Base-by-base conservation (phyloP, 306 rosid genomes). In the Rosa lucieae region DNA sequence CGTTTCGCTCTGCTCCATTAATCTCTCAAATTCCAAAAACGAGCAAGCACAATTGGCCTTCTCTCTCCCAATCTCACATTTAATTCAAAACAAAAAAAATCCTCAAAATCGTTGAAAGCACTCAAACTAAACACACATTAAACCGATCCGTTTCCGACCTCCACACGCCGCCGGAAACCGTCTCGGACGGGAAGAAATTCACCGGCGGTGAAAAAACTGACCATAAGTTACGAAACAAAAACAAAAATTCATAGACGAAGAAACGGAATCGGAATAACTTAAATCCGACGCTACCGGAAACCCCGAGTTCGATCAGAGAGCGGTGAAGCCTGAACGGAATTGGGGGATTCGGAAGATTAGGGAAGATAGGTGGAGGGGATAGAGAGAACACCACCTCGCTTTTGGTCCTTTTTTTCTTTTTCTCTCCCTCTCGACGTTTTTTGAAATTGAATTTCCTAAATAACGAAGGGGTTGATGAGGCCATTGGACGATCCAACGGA, bases 1-100 rank as follows among this genome's bases (percentile, higher is more conserved):
- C 8, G 84, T 76, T 79, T 87, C 89, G 44, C 86, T 86, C 83
- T 78, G 85, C 86, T 93, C 94, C 97, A 89, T 89, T 77, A 58
- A n/a, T 56, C 58, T 58, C 82, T 67, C 1, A 65, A 67, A 8
- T 20, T 40, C 8, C 15, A 72, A 79, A 58, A 15, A 43, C 47
- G 42, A 46, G 29, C 20, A 59, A 18, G 35, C 67, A 47, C 55
- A 81, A 74, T 47, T 6, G 51, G 48, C 44, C 70, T 70, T n/a
- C 26, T 49, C 55, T 53, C 13, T 9, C 70, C 70, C 20, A 76
- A 76, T 62, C 67, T 66, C 53, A 29, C 63, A 42, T 74, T 74
- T 39, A 59, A 35, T 44, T 75, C 47, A 32, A 10, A 29, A 26
- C 6, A 21, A 21, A 10, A 10, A 26, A 67, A 66, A 29, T 53